Base-by-base conservation (phyloP, 2,329 filamentous ascomycete genomes). In the Diaporthe australafricana region DNA sequence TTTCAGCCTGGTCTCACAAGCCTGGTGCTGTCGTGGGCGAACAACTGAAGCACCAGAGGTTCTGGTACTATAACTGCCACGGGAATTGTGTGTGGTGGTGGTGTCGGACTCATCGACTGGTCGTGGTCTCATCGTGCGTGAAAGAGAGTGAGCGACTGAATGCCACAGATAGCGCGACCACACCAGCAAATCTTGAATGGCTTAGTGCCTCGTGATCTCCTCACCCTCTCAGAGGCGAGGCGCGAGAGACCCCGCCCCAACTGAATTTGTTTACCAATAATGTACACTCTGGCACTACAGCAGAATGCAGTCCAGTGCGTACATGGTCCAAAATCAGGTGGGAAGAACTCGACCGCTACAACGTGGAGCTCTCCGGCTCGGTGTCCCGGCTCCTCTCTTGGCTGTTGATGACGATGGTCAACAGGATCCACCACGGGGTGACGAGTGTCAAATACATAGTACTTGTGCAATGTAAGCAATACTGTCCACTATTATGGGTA, bases 371-470 rank as follows among this genome's bases (percentile, higher is more conserved):
- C 42, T 65, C 60, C 45, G 60, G 60, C 45, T 65, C 60, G 45
- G 60, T 38, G 30, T 65, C 60, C 60, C 60, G 60, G 60, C 60
- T 25, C 35, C 60, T 65, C 42, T 38, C 60, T 63, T 63, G 60
- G 60, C 60, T 38, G 45, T 47, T 65, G 60, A 65, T 50, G 60
- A 65, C 60, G 60, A 38, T 50, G 60, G 30, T 25, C 60, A n/a
- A 65, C n/a, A 12, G 60, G 60, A 38, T 38, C 60, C 60, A 65
- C 60, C 60, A 65, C 45, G 45, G 60, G 60, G 42, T 65, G 42
- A 65, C n/a, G 42, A 65, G 60, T 20, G 45, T 65, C 38, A 7
- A 50, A 35, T 50, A 35, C 25, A 40, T 40, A n/a, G 60, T 63
- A 50, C 42, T 38, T 38, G 60, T 63, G 47, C 60, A 50, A 50